Evolutionary conservation across 2,329 filamentous ascomycete genomes (phyloP).

Genomic region (Trichoderma afroharzianum): DNA sequence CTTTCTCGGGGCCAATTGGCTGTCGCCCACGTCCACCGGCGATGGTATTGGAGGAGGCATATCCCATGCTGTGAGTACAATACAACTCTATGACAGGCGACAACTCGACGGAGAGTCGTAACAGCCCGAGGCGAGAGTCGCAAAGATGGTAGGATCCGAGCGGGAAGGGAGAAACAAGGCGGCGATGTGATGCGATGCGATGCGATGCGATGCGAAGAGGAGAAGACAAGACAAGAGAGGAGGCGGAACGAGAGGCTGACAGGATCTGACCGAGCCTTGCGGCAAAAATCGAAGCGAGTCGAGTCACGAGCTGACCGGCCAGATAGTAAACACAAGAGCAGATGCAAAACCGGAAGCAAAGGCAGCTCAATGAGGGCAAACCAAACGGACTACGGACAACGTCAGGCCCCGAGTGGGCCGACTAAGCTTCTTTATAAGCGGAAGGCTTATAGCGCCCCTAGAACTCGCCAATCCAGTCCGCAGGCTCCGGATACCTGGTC

Average conservation of each 20-base stretch:
- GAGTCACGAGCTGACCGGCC: slow-evolving; percentile 5
- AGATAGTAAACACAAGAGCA: not conserved
- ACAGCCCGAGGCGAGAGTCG: slow-evolving; percentile 4
- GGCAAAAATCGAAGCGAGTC: not conserved
- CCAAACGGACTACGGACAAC: slow-evolving; percentile 7
- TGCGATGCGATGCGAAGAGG: not conserved
- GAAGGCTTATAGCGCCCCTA: not conserved
- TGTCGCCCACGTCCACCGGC: slow-evolving; percentile 27
- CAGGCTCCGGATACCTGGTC: not conserved
- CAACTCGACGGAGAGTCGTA: slow-evolving; percentile 4
- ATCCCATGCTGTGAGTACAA: slow-evolving; percentile 33
- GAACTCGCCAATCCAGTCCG: not conserved
- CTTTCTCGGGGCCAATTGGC: slow-evolving; percentile 26
- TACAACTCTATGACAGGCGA: not conserved
- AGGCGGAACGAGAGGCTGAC: not conserved
- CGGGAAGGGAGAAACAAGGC: not conserved
- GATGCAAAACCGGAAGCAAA: not conserved
- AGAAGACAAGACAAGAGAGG: not conserved
- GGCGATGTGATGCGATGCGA: not conserved
- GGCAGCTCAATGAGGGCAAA: not conserved
- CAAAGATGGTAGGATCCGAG: not conserved
- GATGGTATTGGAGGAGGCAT: slow-evolving; percentile 32
- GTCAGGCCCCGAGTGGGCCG: slow-evolving; percentile 14
- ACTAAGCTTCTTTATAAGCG: slow-evolving; percentile 14
- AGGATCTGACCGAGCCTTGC: not conserved